Conservation (phyloP, 768 basidiomycete species). For the Russula virescens region DNA sequence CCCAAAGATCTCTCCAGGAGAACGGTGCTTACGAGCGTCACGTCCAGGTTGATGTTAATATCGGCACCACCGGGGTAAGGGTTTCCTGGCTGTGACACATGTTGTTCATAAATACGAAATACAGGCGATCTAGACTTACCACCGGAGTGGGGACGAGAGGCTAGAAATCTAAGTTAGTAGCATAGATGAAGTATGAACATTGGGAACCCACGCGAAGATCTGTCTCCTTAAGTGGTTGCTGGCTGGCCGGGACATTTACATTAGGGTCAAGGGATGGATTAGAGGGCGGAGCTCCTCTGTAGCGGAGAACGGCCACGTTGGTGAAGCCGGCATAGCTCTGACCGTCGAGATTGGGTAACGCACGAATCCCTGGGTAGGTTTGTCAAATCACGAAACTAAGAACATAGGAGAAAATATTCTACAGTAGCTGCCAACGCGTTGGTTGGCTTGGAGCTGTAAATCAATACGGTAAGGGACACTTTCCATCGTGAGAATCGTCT, state of each 20-base stretch:
- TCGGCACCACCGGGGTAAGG: slow-evolving; percentile 4
- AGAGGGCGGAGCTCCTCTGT: background rate
- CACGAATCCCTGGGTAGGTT: no score
- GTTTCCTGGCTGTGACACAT: background rate
- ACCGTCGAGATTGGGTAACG: no score
- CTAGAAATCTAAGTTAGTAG: background rate
- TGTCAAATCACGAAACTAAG: no score
- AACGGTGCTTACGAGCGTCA: background rate
- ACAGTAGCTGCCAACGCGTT: no score
- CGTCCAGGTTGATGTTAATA: slow-evolving; percentile 3
- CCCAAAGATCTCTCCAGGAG: background rate
- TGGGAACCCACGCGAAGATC: background rate
- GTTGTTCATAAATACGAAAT: background rate
- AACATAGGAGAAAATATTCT: no score
- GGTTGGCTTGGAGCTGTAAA: no score
- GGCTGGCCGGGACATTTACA: background rate
- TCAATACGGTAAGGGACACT: no score
- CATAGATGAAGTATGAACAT: no score
- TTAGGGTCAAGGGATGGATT: slow-evolving; percentile 7
- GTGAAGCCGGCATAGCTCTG: no score
- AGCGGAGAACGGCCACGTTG: no score
- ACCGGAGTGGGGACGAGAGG: background rate
- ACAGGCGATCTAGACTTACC: background rate
- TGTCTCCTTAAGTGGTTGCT: slow-evolving; percentile 1
- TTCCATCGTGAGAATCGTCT: no score